Percentiles rank a stretch among this genome's conserved stretches.
Conservation (phyloP, 306 rosid species). For the Argentina anserina region DNA sequence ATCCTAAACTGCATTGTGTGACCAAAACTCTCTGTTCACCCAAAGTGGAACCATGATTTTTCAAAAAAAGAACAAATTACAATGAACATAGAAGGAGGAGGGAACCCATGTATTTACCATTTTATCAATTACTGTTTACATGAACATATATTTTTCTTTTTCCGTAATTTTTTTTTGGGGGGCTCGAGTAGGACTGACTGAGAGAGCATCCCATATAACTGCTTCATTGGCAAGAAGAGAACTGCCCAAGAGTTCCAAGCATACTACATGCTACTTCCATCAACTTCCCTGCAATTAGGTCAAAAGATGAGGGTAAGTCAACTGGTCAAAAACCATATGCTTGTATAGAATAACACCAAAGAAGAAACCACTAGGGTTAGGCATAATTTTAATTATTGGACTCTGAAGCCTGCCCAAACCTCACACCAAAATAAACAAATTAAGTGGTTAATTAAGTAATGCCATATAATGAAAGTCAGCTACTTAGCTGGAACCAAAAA, state of each 20-base stretch:
- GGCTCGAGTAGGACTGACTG: not conserved
- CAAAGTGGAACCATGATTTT: conserved; percentile 6
- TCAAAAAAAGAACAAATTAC: conserved; percentile 1
- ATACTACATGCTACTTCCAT: conserved; percentile 71
- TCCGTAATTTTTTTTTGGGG: not conserved
- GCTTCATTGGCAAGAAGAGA: conserved; percentile 61
- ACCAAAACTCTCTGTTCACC: conserved; percentile 18
- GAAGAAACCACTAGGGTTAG: not conserved
- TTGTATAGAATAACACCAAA: not conserved
- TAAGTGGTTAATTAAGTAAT: not conserved
- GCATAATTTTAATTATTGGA: not conserved
- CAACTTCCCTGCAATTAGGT: conserved; percentile 66
- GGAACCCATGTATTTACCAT: conserved; percentile 48
- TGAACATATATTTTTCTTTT: conserved; percentile 28
- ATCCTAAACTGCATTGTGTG: conserved; percentile 52
- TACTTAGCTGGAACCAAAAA: not conserved
- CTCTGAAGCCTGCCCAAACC: not conserved
- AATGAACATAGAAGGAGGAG: conserved; percentile 10
- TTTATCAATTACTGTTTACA: conserved; percentile 50
- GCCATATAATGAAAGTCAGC: not conserved
- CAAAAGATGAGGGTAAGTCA: conserved; percentile 19
- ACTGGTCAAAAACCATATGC: not conserved
- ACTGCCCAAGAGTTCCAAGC: conserved; percentile 74
- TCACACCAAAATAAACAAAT: not conserved
- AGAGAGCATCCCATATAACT: conserved; percentile 9